These are phyloP conservation scores for Potentilla sterilis DNA, from an alignment of 306 rosid genomes.

Conservation along the genomic window DNA sequence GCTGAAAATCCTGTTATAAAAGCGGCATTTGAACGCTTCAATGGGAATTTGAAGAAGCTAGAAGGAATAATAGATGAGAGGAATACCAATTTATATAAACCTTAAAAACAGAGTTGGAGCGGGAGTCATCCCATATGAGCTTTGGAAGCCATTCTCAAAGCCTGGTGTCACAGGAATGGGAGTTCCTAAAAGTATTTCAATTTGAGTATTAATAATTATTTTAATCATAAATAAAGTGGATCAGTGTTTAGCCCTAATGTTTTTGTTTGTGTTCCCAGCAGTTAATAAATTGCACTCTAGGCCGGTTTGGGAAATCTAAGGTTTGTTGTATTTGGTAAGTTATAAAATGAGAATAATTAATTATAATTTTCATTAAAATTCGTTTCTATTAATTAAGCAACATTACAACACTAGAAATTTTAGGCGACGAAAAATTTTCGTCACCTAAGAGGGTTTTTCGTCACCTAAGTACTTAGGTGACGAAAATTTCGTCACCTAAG, in stretches of 20 bases:
- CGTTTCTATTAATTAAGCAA: no score
- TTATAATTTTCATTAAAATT: no score
- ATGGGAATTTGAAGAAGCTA: conserved; percentile 23
- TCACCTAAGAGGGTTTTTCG: no score
- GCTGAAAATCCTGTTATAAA: conserved; percentile 29
- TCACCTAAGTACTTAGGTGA: no score
- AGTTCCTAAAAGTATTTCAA: conserved; percentile 33
- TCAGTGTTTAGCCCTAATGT: neutral
- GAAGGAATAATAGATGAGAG: conserved; percentile 32
- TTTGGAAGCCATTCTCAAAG: conserved; percentile 34
- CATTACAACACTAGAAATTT: no score
- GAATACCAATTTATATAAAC: conserved; percentile 15
- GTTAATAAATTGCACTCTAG: no score
- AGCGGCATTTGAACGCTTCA: conserved; percentile 30
- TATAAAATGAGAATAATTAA: no score
- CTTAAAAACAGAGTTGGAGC: conserved; percentile 40
- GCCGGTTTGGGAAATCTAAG: no score
- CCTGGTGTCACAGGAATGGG: conserved; percentile 40
- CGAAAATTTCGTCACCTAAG: no score
- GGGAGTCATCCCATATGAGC: conserved; percentile 37
- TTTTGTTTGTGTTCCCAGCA: no score
- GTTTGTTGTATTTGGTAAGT: no score
- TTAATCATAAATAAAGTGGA: neutral
- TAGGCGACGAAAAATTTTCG: no score
- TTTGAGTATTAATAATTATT: neutral